phyloP scores from a whole-genome alignment of 83 land plant species.

The Thuja plicata region DNA sequence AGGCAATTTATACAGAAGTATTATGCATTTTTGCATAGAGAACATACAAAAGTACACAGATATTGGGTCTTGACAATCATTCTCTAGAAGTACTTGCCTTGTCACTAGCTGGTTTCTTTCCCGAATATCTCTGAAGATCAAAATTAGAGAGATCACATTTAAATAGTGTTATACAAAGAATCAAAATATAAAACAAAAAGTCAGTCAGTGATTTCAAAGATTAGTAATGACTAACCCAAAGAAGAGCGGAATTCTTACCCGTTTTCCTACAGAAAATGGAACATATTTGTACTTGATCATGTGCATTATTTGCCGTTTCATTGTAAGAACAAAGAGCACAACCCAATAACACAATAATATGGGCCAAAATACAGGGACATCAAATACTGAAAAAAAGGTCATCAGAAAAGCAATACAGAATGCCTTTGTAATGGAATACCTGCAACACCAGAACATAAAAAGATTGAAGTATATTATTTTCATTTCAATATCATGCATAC shows the following conservation, averaged over 20 bases:
- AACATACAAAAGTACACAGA: neutral
- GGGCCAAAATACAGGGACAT: slow-evolving; percentile 91
- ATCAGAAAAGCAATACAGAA: slow-evolving; percentile 64
- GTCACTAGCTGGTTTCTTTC: neutral
- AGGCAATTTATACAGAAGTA: neutral
- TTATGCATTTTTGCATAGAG: neutral
- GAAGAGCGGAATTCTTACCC: slow-evolving; percentile 34
- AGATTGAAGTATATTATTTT: neutral
- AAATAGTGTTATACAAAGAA: neutral
- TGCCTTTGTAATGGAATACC: slow-evolving; percentile 66
- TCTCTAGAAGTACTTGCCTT: slow-evolving; percentile 2
- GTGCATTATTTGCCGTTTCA: slow-evolving; percentile 80
- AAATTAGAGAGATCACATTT: neutral
- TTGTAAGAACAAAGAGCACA: slow-evolving; percentile 69
- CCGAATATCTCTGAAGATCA: neutral
- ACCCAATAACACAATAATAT: slow-evolving; percentile 77
- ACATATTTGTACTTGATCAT: slow-evolving; percentile 85
- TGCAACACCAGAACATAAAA: slow-evolving; percentile 17
- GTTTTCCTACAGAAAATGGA: slow-evolving; percentile 72
- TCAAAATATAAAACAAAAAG: neutral
- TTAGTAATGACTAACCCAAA: neutral
- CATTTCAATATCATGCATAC: neutral
- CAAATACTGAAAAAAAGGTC: slow-evolving; percentile 76
- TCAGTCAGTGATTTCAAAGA: neutral
- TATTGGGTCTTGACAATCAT: neutral